A percentile compares a stretch with the other conserved stretches of the same genome.
These are phyloP conservation scores for Lepiota venenata DNA, from an alignment of 768 basidiomycete genomes.

Conservation along the genomic window DNA sequence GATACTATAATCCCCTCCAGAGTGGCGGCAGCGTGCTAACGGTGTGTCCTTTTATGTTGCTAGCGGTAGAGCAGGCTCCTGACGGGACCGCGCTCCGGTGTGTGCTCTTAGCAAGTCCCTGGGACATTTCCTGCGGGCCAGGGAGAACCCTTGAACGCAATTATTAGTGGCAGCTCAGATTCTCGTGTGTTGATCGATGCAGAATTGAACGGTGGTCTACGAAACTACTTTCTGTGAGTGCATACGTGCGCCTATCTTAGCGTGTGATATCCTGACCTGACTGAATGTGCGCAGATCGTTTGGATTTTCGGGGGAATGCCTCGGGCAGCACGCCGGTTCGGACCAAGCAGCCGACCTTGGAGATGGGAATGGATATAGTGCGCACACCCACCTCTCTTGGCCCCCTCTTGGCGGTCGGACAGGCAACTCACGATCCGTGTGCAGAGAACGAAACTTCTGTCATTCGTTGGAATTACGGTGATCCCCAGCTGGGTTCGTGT, in stretches of 20 bases:
- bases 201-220: conserved; percentile 63
- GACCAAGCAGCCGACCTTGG: conserved; percentile 77
- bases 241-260: not conserved
- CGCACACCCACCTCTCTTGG: conserved; percentile 22
- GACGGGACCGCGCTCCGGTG: not conserved
- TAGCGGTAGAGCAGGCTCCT: conserved; percentile 9
- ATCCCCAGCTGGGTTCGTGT: conserved; percentile 81
- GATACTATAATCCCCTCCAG: conserved; percentile 55
- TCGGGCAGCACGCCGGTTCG: conserved; percentile 75
- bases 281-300: conserved; percentile 47
- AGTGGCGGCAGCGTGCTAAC: conserved; percentile 70
- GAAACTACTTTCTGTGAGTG: conserved; percentile 79
- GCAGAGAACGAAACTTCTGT: conserved; percentile 79
- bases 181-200: conserved; percentile 58
- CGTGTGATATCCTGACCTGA: not conserved
- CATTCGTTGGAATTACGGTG: conserved; percentile 83
- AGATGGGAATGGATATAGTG: conserved; percentile 73
- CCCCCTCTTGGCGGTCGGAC: not conserved
- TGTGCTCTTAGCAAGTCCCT: conserved; percentile 39
- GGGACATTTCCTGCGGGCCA: conserved; percentile 66
- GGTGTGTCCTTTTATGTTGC: conserved; percentile 35
- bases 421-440: not conserved
- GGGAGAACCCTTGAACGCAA: conserved; percentile 84
- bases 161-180: conserved; percentile 78
- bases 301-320: conserved; percentile 72